Evolutionary conservation across 2,329 filamentous ascomycete genomes (phyloP), one percentile per base, ranked within the genome.

Genomic region (Alternaria sp.): DNA sequence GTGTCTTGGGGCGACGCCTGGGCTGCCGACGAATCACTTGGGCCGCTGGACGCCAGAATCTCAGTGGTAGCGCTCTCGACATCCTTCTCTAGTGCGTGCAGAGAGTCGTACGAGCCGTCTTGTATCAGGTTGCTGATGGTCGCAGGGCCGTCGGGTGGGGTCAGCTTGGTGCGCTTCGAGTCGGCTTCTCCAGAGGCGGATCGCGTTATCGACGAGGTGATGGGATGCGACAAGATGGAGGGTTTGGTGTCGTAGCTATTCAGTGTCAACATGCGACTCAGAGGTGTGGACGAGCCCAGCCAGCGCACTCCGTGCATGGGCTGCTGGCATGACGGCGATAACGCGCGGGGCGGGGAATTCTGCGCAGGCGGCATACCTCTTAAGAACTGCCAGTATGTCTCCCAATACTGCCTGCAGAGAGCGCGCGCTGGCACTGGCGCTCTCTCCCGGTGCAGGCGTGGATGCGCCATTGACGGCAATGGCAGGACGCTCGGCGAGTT

Each of bases 91-190:
- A 86, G 71, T n/a, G 78, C 78, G 7, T 80, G 75, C 15, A 85
- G 71, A 8, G 80, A 78, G 6, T 73, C 60, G 69, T 86, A 86
- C 2, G 72, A 71, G 44, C 78, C 75, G 43, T 72, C 70, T 30
- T 78, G 67, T 20, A 85, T 69, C 58, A 80, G 80, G 28, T 67
- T 74, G 6, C 77, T 68, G 33, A 86, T 83, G 62, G 64, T 75
- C 3, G 69, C 64, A n/a, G 78, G 65, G 41, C 67, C 68, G 43
- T 72, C 55, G 11, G 71, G 66, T 7, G 80, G 75, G 12, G 80
- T 78, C 43, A 83, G 68, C 67, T 82, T 83, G 30, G 81, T 73
- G 65, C 83, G 83, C 72, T 86, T 86, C 26, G 77, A 69, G 23
- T 81, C 78, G 47, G 82, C 81, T 63, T 83, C 82, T 30, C 78